Percentiles rank a stretch among this genome's conserved stretches.
These are phyloP conservation scores for Hamamelis virginiana DNA, from an alignment of 164 flowering plant genomes.

Conservation along the genomic window DNA sequence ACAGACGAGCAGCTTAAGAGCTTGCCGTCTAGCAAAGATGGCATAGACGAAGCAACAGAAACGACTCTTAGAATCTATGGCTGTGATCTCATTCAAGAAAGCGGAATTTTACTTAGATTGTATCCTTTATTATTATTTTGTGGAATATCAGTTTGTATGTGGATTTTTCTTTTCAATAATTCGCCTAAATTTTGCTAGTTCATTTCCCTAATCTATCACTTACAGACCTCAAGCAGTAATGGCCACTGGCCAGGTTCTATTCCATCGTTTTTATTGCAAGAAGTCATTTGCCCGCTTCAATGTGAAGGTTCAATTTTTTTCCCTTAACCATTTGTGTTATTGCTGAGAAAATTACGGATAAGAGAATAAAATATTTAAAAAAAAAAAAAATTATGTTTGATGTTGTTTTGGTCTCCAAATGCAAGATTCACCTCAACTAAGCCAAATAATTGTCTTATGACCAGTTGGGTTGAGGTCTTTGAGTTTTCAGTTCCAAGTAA, in stretches of 20 bases:
- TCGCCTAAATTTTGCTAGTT: background rate
- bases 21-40: slow-evolving; percentile 90
- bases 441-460: background rate
- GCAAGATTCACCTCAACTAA: background rate
- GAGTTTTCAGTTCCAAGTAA: background rate
- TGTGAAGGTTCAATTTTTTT: slow-evolving; percentile 60
- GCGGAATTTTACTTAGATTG: slow-evolving; percentile 84
- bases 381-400: no score
- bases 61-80: slow-evolving; percentile 84
- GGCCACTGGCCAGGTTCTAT: slow-evolving; percentile 95
- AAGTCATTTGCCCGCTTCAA: slow-evolving; percentile 91
- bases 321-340: background rate
- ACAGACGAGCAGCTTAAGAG: slow-evolving; percentile 70
- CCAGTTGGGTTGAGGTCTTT: background rate
- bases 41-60: slow-evolving; percentile 73
- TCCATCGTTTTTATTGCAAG: slow-evolving; percentile 97
- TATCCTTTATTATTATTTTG: slow-evolving; percentile 31
- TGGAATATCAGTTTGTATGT: background rate
- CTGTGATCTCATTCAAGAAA: slow-evolving; percentile 90
- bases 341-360: background rate
- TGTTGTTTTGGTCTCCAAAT: background rate
- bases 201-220: slow-evolving; percentile 17
- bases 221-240: slow-evolving; percentile 93
- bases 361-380: no score
- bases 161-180: background rate